Percentiles rank a stretch among this genome's conserved stretches.
These are phyloP conservation scores for Ophiostoma triangulosporum DNA, from an alignment of 2,329 filamentous ascomycete species.

Conservation along the genomic window DNA sequence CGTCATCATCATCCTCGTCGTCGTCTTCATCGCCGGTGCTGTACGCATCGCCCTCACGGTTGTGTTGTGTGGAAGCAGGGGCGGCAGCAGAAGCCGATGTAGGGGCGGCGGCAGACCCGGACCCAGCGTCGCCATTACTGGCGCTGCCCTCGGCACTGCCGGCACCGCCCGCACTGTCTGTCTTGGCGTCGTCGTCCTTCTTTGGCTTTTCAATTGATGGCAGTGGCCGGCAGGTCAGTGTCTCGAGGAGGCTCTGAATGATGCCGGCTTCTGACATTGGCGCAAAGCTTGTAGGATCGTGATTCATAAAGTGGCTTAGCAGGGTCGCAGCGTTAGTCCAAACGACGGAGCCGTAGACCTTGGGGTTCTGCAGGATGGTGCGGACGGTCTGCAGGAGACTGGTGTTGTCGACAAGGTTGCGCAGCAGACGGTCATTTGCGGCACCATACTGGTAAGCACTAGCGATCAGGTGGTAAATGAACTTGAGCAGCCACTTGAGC, in stretches of 20 bases:
- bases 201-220: conserved; percentile 10
- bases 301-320: conserved; percentile 92
- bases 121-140: background rate
- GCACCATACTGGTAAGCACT: conserved; percentile 49
- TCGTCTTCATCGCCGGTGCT: background rate
- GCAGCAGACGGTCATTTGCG: conserved; percentile 74
- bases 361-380: conserved; percentile 66
- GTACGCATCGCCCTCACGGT: conserved; percentile 19
- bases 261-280: conserved; percentile 90
- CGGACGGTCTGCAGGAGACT: conserved; percentile 68
- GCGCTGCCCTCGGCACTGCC: background rate
- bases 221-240: conserved; percentile 50
- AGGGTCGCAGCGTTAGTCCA: conserved; percentile 93
- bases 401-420: conserved; percentile 89
- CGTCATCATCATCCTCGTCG: conserved; percentile 9
- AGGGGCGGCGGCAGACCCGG: background rate
- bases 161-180: background rate
- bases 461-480: conserved; percentile 89
- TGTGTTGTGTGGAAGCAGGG: background rate
- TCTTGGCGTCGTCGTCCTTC: background rate
- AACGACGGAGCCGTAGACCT: conserved; percentile 75
- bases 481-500: conserved; percentile 86
- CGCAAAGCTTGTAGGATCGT: conserved; percentile 93
- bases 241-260: conserved; percentile 72
- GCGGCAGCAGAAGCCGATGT: background rate